Percentiles rank a stretch among this genome's conserved stretches.
phyloP scores from a whole-genome alignment of 2,329 filamentous ascomycete genomes.

The Stagonosporopsis chrysanthemi region DNA sequence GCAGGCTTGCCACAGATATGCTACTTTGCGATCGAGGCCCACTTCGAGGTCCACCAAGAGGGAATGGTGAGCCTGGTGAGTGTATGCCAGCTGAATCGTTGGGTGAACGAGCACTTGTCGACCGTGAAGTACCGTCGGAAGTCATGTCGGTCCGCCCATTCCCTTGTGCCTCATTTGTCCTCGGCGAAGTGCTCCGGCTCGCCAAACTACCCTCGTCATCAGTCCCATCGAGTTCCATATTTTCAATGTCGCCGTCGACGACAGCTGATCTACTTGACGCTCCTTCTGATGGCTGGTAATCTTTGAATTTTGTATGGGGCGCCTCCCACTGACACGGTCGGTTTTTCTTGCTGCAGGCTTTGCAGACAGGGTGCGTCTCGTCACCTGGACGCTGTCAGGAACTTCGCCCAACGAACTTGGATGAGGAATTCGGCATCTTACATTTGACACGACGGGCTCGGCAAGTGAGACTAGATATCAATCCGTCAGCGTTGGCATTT shows the following conservation, averaged over 20 bases:
- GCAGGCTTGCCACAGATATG: slow-evolving; percentile 23
- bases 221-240: slow-evolving; percentile 27
- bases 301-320: slow-evolving; percentile 36
- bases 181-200: slow-evolving; percentile 31
- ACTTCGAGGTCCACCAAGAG: neutral
- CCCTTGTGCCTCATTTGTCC: slow-evolving; percentile 3
- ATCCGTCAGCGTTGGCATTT: slow-evolving; percentile 7
- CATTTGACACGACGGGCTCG: slow-evolving; percentile 44
- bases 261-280: slow-evolving; percentile 24
- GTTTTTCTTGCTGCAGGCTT: slow-evolving; percentile 43
- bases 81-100: slow-evolving; percentile 18
- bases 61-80: slow-evolving; percentile 24
- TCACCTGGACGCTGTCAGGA: slow-evolving; percentile 29
- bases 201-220: slow-evolving; percentile 22
- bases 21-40: slow-evolving; percentile 1
- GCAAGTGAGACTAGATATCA: slow-evolving; percentile 35
- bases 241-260: slow-evolving; percentile 17
- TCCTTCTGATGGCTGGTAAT: slow-evolving; percentile 32
- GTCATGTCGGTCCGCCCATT: slow-evolving; percentile 15
- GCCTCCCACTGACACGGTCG: slow-evolving; percentile 43
- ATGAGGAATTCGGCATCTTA: slow-evolving; percentile 13
- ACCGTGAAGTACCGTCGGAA: slow-evolving; percentile 21
- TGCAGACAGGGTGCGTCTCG: slow-evolving; percentile 39
- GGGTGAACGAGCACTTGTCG: slow-evolving; percentile 23
- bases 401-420: neutral